Evolutionary conservation across 108 stramenopile species (phyloP).

Genomic region (Cyclotella baltica): DNA sequence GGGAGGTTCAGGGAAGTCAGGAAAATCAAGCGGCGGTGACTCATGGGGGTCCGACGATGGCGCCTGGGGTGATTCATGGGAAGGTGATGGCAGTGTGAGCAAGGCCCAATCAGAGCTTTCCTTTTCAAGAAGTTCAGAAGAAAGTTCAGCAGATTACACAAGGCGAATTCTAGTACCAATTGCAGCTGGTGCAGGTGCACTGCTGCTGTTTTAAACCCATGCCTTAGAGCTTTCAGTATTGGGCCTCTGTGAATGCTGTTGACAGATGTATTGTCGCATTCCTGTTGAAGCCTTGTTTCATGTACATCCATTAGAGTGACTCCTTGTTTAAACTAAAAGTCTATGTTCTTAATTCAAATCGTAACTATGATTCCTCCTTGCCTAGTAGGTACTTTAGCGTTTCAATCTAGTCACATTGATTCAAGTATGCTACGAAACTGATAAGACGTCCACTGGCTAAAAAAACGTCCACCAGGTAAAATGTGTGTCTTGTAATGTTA

Average conservation of each 20-base stretch:
- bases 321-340: constrained; percentile 16
- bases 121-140: constrained; percentile 1
- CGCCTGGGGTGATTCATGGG: constrained; percentile 6
- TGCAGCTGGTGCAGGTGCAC: constrained; percentile 12
- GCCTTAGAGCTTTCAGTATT: not conserved
- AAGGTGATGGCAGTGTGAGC: not conserved
- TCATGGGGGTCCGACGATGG: not conserved
- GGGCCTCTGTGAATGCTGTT: not conserved
- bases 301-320: constrained; percentile 5
- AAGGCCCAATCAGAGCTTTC: constrained; percentile 14
- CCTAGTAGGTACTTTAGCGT: no score
- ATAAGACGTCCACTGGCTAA: no score
- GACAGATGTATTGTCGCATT: not conserved
- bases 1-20: constrained; percentile 6
- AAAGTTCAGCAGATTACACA: constrained; percentile 3
- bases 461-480: no score
- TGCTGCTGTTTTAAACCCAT: constrained; percentile 1
- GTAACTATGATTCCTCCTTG: no score
- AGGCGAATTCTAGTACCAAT: constrained; percentile 5
- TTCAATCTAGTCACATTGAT: no score
- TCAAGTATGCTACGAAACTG: no score
- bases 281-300: not conserved
- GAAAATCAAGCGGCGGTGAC: not conserved
- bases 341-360: no score
- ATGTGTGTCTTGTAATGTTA: no score